A percentile compares a stretch with the other conserved stretches of the same genome.
Conservation (phyloP, 768 basidiomycete genomes). For the Gymnopilus dilepis region DNA sequence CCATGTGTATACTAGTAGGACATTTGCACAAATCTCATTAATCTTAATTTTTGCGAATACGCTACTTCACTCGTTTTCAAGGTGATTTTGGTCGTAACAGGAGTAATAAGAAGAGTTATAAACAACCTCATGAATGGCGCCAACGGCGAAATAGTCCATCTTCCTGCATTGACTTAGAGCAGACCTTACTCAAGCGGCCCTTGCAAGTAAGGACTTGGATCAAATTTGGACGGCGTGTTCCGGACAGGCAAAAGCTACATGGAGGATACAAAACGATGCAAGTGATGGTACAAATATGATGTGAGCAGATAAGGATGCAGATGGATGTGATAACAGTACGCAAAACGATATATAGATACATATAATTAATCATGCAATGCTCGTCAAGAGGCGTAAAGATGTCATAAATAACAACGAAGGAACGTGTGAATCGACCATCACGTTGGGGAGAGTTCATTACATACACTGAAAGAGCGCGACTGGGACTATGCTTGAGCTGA, state of each 20-base stretch:
- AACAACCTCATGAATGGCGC: too few species aligned
- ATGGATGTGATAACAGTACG: not conserved
- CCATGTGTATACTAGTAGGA: not conserved
- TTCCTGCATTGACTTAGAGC: not conserved
- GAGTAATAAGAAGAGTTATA: too few species aligned
- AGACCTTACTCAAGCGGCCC: too few species aligned
- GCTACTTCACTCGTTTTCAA: too few species aligned
- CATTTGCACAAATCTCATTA: too few species aligned
- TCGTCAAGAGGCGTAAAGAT: conserved; percentile 8
- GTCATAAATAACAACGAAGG: not conserved
- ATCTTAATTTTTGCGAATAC: too few species aligned
- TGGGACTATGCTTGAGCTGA: not conserved
- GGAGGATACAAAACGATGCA: not conserved
- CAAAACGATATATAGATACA: conserved; percentile 7
- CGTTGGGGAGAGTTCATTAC: not conserved
- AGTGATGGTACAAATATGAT: not conserved
- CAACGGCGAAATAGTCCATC: too few species aligned
- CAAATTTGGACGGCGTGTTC: not conserved
- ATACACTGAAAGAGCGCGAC: not conserved
- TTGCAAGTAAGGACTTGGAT: too few species aligned
- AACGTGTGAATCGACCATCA: not conserved
- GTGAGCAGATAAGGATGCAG: not conserved
- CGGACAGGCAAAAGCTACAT: not conserved
- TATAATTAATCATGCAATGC: not conserved
- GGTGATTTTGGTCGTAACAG: too few species aligned